Evolutionary conservation across 2,329 filamentous ascomycete genomes (phyloP).

Genomic region (Ophiostoma fasciatum): DNA sequence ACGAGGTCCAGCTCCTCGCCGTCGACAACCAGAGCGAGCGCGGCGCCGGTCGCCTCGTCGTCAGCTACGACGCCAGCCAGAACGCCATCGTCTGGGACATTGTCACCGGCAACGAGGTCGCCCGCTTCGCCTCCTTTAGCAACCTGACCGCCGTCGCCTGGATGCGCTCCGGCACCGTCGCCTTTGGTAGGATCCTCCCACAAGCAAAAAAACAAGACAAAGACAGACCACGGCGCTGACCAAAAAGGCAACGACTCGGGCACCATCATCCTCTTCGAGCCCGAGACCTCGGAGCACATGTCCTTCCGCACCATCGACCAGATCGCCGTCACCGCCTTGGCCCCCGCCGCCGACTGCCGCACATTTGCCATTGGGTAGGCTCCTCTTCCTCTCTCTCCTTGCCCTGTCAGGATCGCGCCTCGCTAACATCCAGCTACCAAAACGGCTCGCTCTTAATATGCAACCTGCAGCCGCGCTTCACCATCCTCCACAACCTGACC

Average conservation of each 20-base stretch:
- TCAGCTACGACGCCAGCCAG: conserved; percentile 83
- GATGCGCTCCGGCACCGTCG: conserved; percentile 96
- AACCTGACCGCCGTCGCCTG: conserved; percentile 72
- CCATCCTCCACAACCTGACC: conserved; percentile 81
- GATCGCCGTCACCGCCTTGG: conserved; percentile 86
- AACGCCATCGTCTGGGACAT: conserved; percentile 96
- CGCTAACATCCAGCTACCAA: conserved; percentile 50
- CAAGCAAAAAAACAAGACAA: background rate
- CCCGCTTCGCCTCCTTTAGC: conserved; percentile 86
- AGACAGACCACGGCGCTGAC: too few relatives aligned
- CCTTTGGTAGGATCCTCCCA: conserved; percentile 57
- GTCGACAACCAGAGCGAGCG: conserved; percentile 86
- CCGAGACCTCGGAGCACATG: conserved; percentile 80
- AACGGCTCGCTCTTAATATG: conserved; percentile 91
- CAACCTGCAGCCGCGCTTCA: conserved; percentile 79
- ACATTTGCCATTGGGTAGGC: conserved; percentile 88
- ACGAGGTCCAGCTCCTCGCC: conserved; percentile 69
- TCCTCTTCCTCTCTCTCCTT: background rate
- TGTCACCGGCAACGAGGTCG: conserved; percentile 76
- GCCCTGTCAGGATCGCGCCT: background rate
- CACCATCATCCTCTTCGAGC: conserved; percentile 88
- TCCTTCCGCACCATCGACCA: conserved; percentile 80
- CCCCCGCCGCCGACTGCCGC: conserved; percentile 75
- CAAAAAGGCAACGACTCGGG: conserved; percentile 83
- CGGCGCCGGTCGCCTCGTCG: conserved; percentile 70